Evolutionary conservation across 2,329 filamentous ascomycete species (phyloP).

Genomic region (Aspergillus cejpii): DNA sequence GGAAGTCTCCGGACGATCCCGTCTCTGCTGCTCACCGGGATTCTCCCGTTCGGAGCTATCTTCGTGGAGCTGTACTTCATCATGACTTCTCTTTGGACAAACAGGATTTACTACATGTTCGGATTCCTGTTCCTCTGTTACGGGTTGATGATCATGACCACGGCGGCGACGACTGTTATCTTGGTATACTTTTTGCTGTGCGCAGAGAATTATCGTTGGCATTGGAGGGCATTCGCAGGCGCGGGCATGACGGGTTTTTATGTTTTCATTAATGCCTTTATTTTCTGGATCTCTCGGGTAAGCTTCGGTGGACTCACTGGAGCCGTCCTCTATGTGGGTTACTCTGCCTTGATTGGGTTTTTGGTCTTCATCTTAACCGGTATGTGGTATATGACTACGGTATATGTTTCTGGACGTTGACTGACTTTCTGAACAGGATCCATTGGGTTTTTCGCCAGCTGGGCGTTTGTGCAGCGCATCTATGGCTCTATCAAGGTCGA

Average conservation of each 20-base stretch:
- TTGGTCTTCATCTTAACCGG: conserved; percentile 91
- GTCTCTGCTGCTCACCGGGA: conserved; percentile 83
- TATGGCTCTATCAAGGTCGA: conserved; percentile 99
- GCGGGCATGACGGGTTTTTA: conserved; percentile 86
- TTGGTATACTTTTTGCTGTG: conserved; percentile 96
- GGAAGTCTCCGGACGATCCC: conserved; percentile 82
- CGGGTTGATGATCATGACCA: conserved; percentile 92
- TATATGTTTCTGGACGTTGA: not conserved
- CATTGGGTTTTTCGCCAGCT: conserved; percentile 92
- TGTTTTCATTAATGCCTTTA: conserved; percentile 82
- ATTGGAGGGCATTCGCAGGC: conserved; percentile 90
- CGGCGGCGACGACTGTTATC: conserved; percentile 82
- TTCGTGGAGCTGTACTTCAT: conserved; percentile 99
- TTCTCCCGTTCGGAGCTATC: conserved; percentile 91
- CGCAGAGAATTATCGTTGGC: conserved; percentile 97
- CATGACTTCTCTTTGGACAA: conserved; percentile 98
- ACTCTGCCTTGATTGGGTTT: conserved; percentile 81
- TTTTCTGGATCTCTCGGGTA: conserved; percentile 86
- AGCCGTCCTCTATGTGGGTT: conserved; percentile 86
- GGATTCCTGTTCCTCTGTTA: conserved; percentile 98
- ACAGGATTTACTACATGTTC: conserved; percentile 99
- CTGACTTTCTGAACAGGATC: conserved; percentile 54
- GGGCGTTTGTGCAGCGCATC: conserved; percentile 88
- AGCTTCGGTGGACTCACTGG: conserved; percentile 78
- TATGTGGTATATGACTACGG: conserved; percentile 45